phyloP scores from a whole-genome alignment of 306 rosid species.

The Acacia confusa region DNA sequence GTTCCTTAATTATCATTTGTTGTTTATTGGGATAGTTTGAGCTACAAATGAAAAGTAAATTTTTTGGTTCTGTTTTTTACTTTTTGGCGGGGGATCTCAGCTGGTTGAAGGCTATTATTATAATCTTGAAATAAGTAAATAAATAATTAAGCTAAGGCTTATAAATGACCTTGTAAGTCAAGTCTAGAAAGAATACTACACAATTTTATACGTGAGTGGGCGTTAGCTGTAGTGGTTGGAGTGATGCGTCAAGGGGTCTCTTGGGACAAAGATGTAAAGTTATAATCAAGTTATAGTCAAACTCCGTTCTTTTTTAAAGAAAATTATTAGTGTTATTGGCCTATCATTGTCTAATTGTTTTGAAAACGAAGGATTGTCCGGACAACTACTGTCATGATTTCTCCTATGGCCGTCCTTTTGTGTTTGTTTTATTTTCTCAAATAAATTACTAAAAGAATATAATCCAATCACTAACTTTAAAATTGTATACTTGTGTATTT shows the following conservation, averaged over 20 bases:
- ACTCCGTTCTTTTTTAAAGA: not conserved
- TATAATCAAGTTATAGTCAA: not conserved
- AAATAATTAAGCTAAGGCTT: not conserved
- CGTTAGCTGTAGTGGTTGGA: not conserved
- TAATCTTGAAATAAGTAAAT: not conserved
- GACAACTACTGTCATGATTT: not conserved
- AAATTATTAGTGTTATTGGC: not conserved
- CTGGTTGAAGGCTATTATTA: not conserved
- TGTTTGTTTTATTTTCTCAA: not conserved
- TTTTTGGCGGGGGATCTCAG: not conserved
- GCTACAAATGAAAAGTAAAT: not conserved
- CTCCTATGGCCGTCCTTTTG: not conserved
- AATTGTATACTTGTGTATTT: not conserved
- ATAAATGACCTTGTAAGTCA: not conserved
- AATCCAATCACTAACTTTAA: not conserved
- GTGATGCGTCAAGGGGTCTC: not conserved
- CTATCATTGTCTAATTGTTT: not conserved
- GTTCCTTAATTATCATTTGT: not conserved
- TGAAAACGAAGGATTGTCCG: not conserved
- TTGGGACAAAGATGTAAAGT: not conserved
- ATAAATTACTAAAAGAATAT: not conserved
- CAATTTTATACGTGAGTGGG: not conserved
- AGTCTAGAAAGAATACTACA: not conserved
- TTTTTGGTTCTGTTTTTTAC: not conserved
- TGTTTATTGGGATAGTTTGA: not conserved